These are phyloP conservation scores for Scedosporium boydii DNA, from an alignment of 2,329 filamentous ascomycete genomes.

Conservation along the genomic window DNA sequence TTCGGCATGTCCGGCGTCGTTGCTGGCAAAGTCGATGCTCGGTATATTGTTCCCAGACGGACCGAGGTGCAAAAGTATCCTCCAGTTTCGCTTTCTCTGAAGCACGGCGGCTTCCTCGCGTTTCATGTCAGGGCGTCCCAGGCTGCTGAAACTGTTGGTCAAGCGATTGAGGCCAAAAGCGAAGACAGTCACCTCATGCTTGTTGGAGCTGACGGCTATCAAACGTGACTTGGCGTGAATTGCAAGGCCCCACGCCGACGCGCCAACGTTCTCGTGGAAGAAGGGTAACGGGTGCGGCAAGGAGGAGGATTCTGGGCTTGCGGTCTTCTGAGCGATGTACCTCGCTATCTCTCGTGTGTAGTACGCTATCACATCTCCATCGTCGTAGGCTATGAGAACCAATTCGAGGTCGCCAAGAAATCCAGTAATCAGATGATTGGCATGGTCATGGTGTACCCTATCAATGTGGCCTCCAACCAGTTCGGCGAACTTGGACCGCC, in stretches of 20 bases:
- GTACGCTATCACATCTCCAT: slow-evolving; percentile 66
- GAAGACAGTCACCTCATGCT: slow-evolving; percentile 42
- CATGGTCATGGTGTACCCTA: slow-evolving; percentile 40
- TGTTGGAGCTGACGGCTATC: slow-evolving; percentile 79
- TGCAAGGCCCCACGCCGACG: slow-evolving; percentile 81
- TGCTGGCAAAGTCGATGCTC: slow-evolving; percentile 40
- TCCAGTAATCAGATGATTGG: slow-evolving; percentile 62
- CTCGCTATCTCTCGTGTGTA: slow-evolving; percentile 46
- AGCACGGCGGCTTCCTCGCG: slow-evolving; percentile 23
- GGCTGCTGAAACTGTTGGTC: slow-evolving; percentile 6
- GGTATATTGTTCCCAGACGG: slow-evolving; percentile 37
- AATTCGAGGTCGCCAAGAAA: slow-evolving; percentile 63
- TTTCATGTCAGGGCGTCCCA: background rate
- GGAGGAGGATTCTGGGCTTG: slow-evolving; percentile 1
- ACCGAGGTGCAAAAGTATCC: slow-evolving; percentile 35
- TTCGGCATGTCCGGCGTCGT: slow-evolving; percentile 35
- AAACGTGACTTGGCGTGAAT: slow-evolving; percentile 73
- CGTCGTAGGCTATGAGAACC: slow-evolving; percentile 58
- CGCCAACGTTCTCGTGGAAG: slow-evolving; percentile 66
- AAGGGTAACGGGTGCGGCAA: slow-evolving; percentile 34
- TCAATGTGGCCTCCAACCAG: slow-evolving; percentile 45
- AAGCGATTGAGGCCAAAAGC: slow-evolving; percentile 29
- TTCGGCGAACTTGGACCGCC: slow-evolving; percentile 25
- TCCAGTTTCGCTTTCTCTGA: slow-evolving; percentile 36
- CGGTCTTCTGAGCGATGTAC: slow-evolving; percentile 22